Evolutionary conservation across 805 yeast genomes (phyloP).

Genomic region (Saccharomycopsis synnaedendra): DNA sequence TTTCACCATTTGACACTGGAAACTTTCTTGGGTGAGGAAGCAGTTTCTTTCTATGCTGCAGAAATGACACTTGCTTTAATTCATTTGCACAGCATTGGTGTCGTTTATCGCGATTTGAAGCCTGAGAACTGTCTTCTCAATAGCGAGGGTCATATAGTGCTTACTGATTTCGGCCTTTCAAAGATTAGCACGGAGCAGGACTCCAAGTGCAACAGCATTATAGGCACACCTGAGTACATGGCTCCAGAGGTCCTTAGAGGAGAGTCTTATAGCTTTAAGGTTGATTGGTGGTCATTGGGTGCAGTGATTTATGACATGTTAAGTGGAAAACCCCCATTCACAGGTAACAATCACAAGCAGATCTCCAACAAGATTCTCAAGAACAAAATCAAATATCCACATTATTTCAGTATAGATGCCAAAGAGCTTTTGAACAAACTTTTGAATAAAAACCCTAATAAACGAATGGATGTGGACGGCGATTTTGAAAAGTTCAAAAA

Average conservation of each 20-base stretch:
- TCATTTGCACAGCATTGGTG: slow-evolving; percentile 70
- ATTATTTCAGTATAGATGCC: slow-evolving; percentile 67
- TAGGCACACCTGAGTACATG: slow-evolving; percentile 78
- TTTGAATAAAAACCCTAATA: slow-evolving; percentile 56
- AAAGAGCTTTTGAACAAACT: slow-evolving; percentile 60
- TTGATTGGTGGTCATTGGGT: slow-evolving; percentile 91
- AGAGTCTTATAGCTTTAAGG: slow-evolving; percentile 61
- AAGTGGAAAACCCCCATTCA: slow-evolving; percentile 82
- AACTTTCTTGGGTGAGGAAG: slow-evolving; percentile 40
- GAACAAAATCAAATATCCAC: slow-evolving; percentile 60
- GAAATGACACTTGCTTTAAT: slow-evolving; percentile 68
- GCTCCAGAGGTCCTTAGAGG: slow-evolving; percentile 86
- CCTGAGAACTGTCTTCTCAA: slow-evolving; percentile 84
- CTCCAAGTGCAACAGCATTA: slow-evolving; percentile 40
- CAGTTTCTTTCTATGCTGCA: slow-evolving; percentile 68
- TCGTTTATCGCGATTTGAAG: slow-evolving; percentile 78
- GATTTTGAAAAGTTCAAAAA: slow-evolving; percentile 43
- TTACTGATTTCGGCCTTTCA: slow-evolving; percentile 79
- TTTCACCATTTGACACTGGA: slow-evolving; percentile 39
- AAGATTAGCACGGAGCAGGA: slow-evolving; percentile 37
- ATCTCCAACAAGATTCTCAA: slow-evolving; percentile 66
- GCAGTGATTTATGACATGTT: slow-evolving; percentile 71
- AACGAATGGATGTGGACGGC: slow-evolving; percentile 49
- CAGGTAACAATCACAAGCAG: slow-evolving; percentile 68
- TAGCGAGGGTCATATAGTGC: slow-evolving; percentile 63